Evolutionary conservation across 768 basidiomycete species (phyloP), one percentile per base, ranked within the genome.

Genomic region (Rhodocollybia butyracea): DNA sequence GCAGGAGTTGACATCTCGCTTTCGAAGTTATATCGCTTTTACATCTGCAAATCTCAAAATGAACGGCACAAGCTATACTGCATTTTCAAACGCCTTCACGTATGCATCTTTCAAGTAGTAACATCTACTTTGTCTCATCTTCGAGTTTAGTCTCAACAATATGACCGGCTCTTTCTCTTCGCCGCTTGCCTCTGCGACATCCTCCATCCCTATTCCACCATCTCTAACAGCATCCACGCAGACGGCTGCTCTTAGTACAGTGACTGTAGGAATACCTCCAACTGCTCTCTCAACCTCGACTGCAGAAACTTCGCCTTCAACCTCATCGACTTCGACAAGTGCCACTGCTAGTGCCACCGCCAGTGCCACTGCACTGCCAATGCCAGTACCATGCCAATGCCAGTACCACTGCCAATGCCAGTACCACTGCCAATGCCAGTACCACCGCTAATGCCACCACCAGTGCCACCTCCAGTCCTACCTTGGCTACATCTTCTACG

Each of bases 401-500:
- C n/a, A n/a, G n/a, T n/a, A n/a, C n/a, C n/a, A n/a, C n/a, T n/a
- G n/a, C n/a, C n/a, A n/a, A n/a, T n/a, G n/a, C n/a, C n/a, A n/a
- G n/a, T n/a, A n/a, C n/a, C n/a, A n/a, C n/a, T n/a, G n/a, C n/a
- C n/a, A n/a, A n/a, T n/a, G n/a, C n/a, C n/a, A n/a, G n/a, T n/a
- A n/a, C n/a, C n/a, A n/a, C n/a, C n/a, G n/a, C n/a, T n/a, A n/a
- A n/a, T n/a, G n/a, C n/a, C n/a, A n/a, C n/a, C n/a, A n/a, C n/a
- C n/a, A n/a, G n/a, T n/a, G n/a, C n/a, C 19, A 52, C 56, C 21
- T 34, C 48, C 24, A 42, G 40, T 4, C 67, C 69, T 98, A 98
- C 70, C 94, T 98, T 59, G 88, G 93, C 22, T 97, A 98, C 68
- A 92, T 97, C 91, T 91, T 88, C 57, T 94, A 94, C 66, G 95